phyloP scores from a whole-genome alignment of 164 flowering plant genomes.

The Dillenia suffruticosa region DNA sequence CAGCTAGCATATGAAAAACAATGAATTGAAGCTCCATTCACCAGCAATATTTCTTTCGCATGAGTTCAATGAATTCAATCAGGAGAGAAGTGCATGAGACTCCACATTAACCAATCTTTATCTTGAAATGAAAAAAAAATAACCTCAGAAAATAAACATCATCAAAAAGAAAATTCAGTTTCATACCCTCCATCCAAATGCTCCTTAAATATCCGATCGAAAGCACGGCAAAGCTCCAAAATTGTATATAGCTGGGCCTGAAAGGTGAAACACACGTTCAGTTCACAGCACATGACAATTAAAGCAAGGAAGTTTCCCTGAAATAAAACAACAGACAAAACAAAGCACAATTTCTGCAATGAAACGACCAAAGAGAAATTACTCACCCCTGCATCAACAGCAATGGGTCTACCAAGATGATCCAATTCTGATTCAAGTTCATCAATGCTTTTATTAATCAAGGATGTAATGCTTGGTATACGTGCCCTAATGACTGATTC shows the following conservation, averaged over 20 bases:
- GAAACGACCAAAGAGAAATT: conserved; percentile 1
- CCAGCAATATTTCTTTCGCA: too few relatives aligned
- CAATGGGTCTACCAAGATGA: conserved; percentile 65
- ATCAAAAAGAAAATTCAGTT: too few relatives aligned
- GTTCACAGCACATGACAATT: background rate
- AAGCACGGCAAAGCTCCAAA: conserved; percentile 82
- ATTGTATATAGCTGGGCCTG: conserved; percentile 84
- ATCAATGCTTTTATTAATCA: conserved; percentile 57
- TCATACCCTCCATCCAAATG: conserved; percentile 89
- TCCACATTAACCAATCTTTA: too few relatives aligned
- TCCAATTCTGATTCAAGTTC: conserved; percentile 68
- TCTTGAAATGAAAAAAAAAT: too few relatives aligned
- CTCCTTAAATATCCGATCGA: conserved; percentile 80
- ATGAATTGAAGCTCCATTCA: too few relatives aligned
- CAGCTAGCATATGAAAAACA: too few relatives aligned
- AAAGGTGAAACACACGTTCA: background rate
- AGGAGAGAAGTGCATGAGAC: too few relatives aligned
- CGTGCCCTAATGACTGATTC: conserved; percentile 60
- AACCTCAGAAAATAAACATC: too few relatives aligned
- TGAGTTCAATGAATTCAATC: too few relatives aligned
- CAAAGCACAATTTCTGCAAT: background rate
- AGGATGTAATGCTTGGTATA: conserved; percentile 57
- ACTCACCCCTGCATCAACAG: conserved; percentile 77
- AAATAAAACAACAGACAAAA: background rate
- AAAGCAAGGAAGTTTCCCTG: background rate